Evolutionary conservation across 1,284 basidiomycete species (phyloP), one percentile per base, ranked within the genome.

Genomic region (Coniophora puteana): DNA sequence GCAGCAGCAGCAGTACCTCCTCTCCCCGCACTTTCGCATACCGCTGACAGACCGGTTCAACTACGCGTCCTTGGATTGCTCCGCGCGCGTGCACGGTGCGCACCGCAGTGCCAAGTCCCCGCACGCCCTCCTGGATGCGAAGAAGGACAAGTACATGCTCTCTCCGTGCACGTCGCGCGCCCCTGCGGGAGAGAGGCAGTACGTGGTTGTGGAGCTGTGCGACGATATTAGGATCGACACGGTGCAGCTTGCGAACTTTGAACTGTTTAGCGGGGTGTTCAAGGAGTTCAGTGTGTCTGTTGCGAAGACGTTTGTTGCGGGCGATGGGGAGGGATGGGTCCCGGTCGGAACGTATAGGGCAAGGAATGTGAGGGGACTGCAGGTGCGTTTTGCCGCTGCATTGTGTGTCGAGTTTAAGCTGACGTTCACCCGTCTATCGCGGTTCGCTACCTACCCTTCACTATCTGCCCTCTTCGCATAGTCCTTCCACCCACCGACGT

Each of bases 201-300:
- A 84, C 63, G 88, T 98, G 16, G 82, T 97, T 21, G 85, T 98
- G 31, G 96, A 99, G 65, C 80, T 98, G 5, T 99, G 96, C 67
- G 94, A 98, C 52, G 95, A 98, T 61, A 93, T 99, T 51, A 74
- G 89, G 27, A 92, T 98, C 54, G 94, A 99, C 62, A 95, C 93
- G 0, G 79, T 99, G 37, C 93, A 98, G 58, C 69, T 99, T 5
- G 94, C 93, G 40, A 96, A 98, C 57, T 96, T 90, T 62, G 95
- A 99, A 66, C 98, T 98, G 69, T 99, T 98, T 68, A 93, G 89
- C 52, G 93, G 94, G 8, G 89, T 97, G 38, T 96, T 99, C 68
- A 89, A 91, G 62, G 88, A 93, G 40, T 89, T 99, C 49, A 76
- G 76, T 3, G 84, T 99, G 31, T 89, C 87, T 53, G 90, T 92